Base-by-base conservation (phyloP, 202 grass and related monocot species). In the Elaeis oleifera region DNA sequence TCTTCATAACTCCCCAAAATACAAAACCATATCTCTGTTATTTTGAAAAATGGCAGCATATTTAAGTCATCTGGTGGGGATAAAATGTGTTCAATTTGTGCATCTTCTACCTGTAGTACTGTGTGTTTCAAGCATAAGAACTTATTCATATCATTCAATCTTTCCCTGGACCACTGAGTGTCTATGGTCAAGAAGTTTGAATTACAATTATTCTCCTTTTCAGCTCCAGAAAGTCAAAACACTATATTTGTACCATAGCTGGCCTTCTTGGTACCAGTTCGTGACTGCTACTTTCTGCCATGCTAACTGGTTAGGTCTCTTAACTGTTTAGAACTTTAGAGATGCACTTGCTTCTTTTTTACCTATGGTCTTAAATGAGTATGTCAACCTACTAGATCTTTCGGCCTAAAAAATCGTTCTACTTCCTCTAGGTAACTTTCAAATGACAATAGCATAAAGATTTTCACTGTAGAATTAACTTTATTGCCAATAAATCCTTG, bases 251-350 rank as follows among this genome's bases (percentile, higher is more conserved):
- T 94, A 84, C 68, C 94, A 99, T 84, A 69, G 64, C 63, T 74
- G 54, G 51, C 94, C 94, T 49, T 50, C 64, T 58, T 99, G 94
- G 94, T 99, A 80, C 58, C 88, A 94, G 69, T 99, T 99, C 71
- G 82, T 94, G 28, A 94, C 94, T 64, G 82, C 94, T 65, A 89
- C 85, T 23, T 99, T 99, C 74, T 99, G 94, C 54, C 94, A 99
- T 80, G 94, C 88, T 48, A 94, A 78, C 74, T 99, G 88, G 94
- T 99, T 72, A 79, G 77, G 67, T 74, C 55, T 58, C 54, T 65
- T 71, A 25, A 58, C 17, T 24, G 62, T 16, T n/a, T 59, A 4
- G 26, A 27, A 27, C 26, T 5, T 27, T 5, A 27, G 17, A 18
- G 23, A 25, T 65, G 27, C 18, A 65, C 44, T 61, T 36, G 1